These are phyloP conservation scores for Suhomyces kilbournensis DNA, from an alignment of 805 yeast genomes.

Conservation along the genomic window DNA sequence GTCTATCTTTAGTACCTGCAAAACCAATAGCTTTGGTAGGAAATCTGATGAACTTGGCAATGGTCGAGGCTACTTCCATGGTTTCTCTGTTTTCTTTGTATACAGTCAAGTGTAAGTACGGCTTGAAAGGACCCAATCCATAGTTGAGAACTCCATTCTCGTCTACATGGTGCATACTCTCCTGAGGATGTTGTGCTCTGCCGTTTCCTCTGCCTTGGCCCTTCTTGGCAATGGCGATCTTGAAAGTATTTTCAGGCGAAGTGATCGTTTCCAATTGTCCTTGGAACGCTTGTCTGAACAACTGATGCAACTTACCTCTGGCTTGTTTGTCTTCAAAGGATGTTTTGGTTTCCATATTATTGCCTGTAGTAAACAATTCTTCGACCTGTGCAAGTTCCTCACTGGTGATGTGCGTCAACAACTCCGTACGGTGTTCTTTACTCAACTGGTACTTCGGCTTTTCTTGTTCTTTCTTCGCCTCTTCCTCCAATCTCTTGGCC, in stretches of 20 bases:
- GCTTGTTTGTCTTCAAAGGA: constrained; percentile 61
- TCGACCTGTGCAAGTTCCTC: constrained; percentile 57
- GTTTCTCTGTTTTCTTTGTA: constrained; percentile 97
- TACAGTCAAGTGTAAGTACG: constrained; percentile 70
- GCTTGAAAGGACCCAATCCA: constrained; percentile 70
- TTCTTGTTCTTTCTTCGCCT: constrained; percentile 15
- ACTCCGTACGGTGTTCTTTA: constrained; percentile 44
- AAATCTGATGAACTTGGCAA: constrained; percentile 69
- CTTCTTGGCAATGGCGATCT: constrained; percentile 52
- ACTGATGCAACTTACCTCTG: constrained; percentile 78
- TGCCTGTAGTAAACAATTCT: constrained; percentile 52
- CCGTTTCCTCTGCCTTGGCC: constrained; percentile 34
- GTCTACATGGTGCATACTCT: constrained; percentile 38
- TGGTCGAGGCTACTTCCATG: constrained; percentile 83
- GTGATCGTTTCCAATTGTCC: constrained; percentile 79
- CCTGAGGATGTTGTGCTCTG: constrained; percentile 35
- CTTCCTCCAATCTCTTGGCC: constrained; percentile 15
- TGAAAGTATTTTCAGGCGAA: constrained; percentile 61
- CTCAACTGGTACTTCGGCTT: constrained; percentile 41
- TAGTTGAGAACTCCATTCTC: constrained; percentile 58
- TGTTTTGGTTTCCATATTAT: constrained; percentile 54
- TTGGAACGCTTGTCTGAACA: constrained; percentile 69
- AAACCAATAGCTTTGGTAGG: constrained; percentile 71
- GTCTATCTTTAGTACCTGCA: constrained; percentile 95
- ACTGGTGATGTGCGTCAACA: constrained; percentile 57